Conservation (phyloP, 192 early-diverging fungal genomes). For the Coemansia erecta region DNA sequence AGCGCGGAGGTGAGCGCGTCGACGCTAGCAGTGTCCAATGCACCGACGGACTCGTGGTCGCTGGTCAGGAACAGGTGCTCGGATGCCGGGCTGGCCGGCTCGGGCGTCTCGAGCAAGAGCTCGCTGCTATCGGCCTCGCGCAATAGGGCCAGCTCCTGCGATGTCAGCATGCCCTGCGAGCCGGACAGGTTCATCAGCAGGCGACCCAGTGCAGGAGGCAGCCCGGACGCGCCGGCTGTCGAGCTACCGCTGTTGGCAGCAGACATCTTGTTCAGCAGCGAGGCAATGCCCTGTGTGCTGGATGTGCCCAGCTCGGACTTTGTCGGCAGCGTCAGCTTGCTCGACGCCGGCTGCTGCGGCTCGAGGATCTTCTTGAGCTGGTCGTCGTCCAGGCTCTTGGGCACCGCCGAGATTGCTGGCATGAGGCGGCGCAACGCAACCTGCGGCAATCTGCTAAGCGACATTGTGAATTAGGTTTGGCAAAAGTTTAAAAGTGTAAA, state of each 20-base stretch:
- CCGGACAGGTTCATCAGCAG: conserved; percentile 33
- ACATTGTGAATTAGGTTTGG: conserved; percentile 18
- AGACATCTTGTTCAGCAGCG: conserved; percentile 27
- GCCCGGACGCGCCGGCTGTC: neutral
- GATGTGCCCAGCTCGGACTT: conserved; percentile 20
- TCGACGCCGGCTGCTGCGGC: conserved; percentile 22
- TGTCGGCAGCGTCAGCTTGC: conserved; percentile 15
- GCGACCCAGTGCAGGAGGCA: conserved; percentile 21
- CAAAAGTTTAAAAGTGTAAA: neutral
- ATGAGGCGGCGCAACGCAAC: conserved; percentile 53
- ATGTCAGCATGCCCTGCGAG: conserved; percentile 31
- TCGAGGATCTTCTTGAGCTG: conserved; percentile 53
- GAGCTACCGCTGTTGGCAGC: neutral
- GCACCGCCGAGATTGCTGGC: conserved; percentile 48
- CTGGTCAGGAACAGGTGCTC: conserved; percentile 11
- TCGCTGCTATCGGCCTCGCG: neutral
- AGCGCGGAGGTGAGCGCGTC: conserved; percentile 37
- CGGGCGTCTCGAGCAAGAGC: conserved; percentile 17
- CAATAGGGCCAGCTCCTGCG: conserved; percentile 43
- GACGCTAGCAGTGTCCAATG: conserved; percentile 34
- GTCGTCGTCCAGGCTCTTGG: conserved; percentile 54
- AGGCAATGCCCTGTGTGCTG: conserved; percentile 22
- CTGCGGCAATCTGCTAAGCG: conserved; percentile 52
- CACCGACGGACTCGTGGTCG: conserved; percentile 7
- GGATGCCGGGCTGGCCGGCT: conserved; percentile 25